Evolutionary conservation across 192 early-diverging fungal species (phyloP).

Genomic region (Rhizophagus sp.): DNA sequence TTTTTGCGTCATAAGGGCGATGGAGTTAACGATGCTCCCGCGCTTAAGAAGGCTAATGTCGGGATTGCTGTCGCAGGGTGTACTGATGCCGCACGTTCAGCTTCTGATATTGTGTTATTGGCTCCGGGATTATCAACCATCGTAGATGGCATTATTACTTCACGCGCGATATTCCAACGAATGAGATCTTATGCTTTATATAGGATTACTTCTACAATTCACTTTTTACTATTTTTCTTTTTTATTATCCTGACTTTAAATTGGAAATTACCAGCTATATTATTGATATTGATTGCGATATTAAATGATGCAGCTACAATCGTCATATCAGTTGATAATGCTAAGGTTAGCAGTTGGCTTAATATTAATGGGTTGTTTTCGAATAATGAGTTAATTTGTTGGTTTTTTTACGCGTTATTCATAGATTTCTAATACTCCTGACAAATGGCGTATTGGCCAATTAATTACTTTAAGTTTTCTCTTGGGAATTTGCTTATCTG

Average conservation of each 20-base stretch:
- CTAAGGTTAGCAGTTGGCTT: constrained; percentile 42
- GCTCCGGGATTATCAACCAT: constrained; percentile 91
- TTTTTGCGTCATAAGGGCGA: constrained; percentile 57
- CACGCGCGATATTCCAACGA: constrained; percentile 93
- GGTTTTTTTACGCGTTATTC: no score
- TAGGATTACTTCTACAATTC: constrained; percentile 94
- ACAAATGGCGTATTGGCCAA: constrained; percentile 96
- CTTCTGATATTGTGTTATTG: constrained; percentile 93
- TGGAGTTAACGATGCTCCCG: constrained; percentile 97
- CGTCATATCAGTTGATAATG: constrained; percentile 92
- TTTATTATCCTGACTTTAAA: constrained; percentile 78
- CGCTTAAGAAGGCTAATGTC: constrained; percentile 96
- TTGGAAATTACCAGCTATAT: constrained; percentile 76
- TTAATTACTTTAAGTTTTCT: constrained; percentile 69
- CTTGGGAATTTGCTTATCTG: constrained; percentile 51
- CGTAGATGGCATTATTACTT: constrained; percentile 86
- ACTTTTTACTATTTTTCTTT: constrained; percentile 97
- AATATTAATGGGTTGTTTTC: no score
- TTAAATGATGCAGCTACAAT: constrained; percentile 89
- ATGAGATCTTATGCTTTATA: constrained; percentile 93
- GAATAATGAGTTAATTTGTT: no score
- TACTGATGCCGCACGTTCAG: constrained; percentile 94
- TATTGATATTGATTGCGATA: constrained; percentile 89
- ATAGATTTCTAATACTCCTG: constrained; percentile 77
- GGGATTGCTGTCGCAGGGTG: constrained; percentile 96